Conservation (phyloP, 1,284 basidiomycete genomes). For the Hymenochaete sp. region DNA sequence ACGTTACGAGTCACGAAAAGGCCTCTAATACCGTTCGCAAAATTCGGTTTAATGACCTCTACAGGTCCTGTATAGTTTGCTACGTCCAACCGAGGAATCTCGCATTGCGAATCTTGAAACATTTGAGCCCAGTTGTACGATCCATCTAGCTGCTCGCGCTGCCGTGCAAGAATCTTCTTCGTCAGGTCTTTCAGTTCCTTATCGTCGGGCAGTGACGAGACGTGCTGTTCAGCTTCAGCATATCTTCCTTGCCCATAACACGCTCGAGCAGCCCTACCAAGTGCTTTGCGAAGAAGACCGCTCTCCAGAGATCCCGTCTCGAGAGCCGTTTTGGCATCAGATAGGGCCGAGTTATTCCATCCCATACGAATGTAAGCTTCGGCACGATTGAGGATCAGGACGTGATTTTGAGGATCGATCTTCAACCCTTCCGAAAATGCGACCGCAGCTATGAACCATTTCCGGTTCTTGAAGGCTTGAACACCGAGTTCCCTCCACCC, state of each 20-base stretch:
- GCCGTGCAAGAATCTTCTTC: slow-evolving; percentile 2
- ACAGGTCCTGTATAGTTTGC: slow-evolving; percentile 13
- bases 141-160: background rate
- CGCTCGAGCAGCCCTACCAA: slow-evolving; percentile 10
- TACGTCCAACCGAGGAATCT: background rate
- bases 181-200: background rate
- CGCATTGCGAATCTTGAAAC: background rate
- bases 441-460: slow-evolving; percentile 6
- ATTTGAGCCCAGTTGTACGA: slow-evolving; percentile 10
- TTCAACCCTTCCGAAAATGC: slow-evolving; percentile 8
- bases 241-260: slow-evolving; percentile 3
- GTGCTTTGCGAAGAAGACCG: slow-evolving; percentile 3
- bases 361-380: slow-evolving; percentile 12
- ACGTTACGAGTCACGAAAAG: slow-evolving; percentile 11
- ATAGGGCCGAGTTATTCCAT: slow-evolving; percentile 9
- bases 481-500: slow-evolving; percentile 6
- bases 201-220: background rate
- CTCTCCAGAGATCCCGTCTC: background rate
- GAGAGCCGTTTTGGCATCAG: slow-evolving; percentile 9
- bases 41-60: slow-evolving; percentile 1
- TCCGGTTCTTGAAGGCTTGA: slow-evolving; percentile 8
- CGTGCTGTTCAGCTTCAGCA: slow-evolving; percentile 1
- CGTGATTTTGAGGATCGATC: background rate
- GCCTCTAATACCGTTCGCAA: slow-evolving; percentile 7
- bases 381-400: slow-evolving; percentile 10